Conservation (phyloP, 2,329 filamentous ascomycete genomes). For the Lecanoromycetidae sp. region DNA sequence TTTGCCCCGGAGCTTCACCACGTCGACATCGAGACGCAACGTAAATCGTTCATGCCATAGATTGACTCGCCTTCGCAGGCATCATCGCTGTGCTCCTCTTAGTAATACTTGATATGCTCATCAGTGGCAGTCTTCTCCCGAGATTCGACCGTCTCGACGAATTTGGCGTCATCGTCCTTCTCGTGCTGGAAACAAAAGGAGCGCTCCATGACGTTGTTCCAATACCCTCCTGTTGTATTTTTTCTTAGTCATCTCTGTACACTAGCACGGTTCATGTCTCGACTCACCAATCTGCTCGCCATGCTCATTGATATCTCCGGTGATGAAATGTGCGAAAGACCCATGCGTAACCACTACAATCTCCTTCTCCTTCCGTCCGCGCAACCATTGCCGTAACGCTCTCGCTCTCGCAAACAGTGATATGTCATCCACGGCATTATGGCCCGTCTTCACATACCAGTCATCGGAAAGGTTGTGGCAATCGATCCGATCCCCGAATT, state of each 20-base stretch:
- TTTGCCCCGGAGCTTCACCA: neutral
- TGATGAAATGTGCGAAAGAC: neutral
- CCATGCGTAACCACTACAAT: neutral
- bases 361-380: neutral
- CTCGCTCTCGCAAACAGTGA: neutral
- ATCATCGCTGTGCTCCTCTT: neutral
- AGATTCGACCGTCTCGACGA: neutral
- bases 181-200: neutral
- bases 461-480: neutral
- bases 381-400: neutral
- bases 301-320: neutral
- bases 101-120: neutral
- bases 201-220: neutral
- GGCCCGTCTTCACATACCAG: neutral
- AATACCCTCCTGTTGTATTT: neutral
- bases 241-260: neutral
- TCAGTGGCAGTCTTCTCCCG: neutral
- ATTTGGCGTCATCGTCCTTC: neutral
- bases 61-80: neutral
- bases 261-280: neutral
- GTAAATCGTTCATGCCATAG: neutral
- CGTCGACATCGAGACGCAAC: neutral
- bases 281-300: neutral
- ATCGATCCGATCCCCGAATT: neutral
- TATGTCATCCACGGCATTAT: neutral